These are phyloP conservation scores for Oidiodendron maius DNA, from an alignment of 495 filamentous ascomycete genomes.

Conservation along the genomic window DNA sequence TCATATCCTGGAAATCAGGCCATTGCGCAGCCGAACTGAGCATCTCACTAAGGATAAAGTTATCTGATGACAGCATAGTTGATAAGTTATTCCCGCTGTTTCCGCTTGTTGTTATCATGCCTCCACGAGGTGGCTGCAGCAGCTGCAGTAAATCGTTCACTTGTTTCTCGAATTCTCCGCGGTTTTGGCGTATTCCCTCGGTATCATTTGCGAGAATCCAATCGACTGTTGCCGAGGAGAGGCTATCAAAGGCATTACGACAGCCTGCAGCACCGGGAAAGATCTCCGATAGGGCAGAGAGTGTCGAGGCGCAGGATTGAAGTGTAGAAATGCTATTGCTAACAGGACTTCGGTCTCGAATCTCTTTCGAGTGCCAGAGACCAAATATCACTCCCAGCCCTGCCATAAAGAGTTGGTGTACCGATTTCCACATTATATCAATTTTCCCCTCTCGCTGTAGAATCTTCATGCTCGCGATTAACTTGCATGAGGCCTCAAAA, in stretches of 20 bases:
- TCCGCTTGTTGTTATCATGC: slow-evolving; percentile 1
- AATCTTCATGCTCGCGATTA: slow-evolving; percentile 19
- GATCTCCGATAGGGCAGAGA: slow-evolving; percentile 20
- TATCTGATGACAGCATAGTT: background rate
- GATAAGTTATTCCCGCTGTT: background rate
- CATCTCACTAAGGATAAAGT: background rate
- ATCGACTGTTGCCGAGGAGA: slow-evolving; percentile 19
- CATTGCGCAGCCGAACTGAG: slow-evolving; percentile 4
- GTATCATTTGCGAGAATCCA: slow-evolving; percentile 20
- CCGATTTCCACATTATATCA: slow-evolving; percentile 21
- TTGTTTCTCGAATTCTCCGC: slow-evolving; percentile 1
- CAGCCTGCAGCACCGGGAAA: slow-evolving; percentile 22
- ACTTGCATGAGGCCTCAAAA: slow-evolving; percentile 21
- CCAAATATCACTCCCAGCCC: slow-evolving; percentile 21
- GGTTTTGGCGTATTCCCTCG: slow-evolving; percentile 1
- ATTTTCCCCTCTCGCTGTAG: slow-evolving; percentile 22
- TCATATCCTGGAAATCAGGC: slow-evolving; percentile 4
- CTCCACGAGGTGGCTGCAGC: background rate
- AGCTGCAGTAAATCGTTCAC: slow-evolving; percentile 1
- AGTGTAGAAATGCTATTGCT: slow-evolving; percentile 16
- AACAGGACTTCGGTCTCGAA: slow-evolving; percentile 16
- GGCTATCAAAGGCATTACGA: slow-evolving; percentile 20
- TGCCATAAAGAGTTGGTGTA: slow-evolving; percentile 22
- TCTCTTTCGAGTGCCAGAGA: slow-evolving; percentile 22
- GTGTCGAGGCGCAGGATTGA: slow-evolving; percentile 20